Conservation (phyloP, 495 filamentous ascomycete species). For the Annulohypoxylon nitens region DNA sequence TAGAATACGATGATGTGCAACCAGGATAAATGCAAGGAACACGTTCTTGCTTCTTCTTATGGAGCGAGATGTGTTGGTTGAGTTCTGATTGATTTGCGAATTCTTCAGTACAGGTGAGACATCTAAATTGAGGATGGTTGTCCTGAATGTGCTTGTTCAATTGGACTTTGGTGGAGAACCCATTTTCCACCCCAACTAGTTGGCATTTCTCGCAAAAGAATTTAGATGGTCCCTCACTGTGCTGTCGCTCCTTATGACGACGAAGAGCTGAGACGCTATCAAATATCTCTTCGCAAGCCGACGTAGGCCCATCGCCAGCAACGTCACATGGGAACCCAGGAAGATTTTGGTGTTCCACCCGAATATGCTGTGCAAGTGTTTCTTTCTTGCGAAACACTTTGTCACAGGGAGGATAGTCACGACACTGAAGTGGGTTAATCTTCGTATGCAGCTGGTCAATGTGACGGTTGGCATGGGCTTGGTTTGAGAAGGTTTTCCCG, state of each 20-base stretch:
- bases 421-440: conserved; percentile 71
- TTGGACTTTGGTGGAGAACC: conserved; percentile 77
- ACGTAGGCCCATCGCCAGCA: conserved; percentile 67
- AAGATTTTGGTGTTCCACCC: conserved; percentile 74
- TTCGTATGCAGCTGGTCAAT: conserved; percentile 65
- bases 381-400: conserved; percentile 89
- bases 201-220: conserved; percentile 81
- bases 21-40: conserved; percentile 72
- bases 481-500: conserved; percentile 81
- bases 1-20: conserved; percentile 80
- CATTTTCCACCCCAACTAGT: conserved; percentile 54
- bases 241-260: conserved; percentile 76
- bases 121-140: conserved; percentile 72
- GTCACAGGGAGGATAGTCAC: conserved; percentile 77
- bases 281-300: conserved; percentile 75
- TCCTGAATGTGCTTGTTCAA: conserved; percentile 78
- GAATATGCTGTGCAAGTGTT: conserved; percentile 86
- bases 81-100: conserved; percentile 73
- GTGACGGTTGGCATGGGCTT: conserved; percentile 78
- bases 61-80: conserved; percentile 75
- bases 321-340: conserved; percentile 76
- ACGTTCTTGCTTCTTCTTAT: conserved; percentile 65
- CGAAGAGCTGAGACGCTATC: conserved; percentile 76
- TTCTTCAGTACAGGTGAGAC: conserved; percentile 74
- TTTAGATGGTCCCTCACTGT: conserved; percentile 71